Evolutionary conservation across 2,329 filamentous ascomycete species (phyloP), one percentile per base, ranked within the genome.

Genomic region (Xylariaceae sp.): DNA sequence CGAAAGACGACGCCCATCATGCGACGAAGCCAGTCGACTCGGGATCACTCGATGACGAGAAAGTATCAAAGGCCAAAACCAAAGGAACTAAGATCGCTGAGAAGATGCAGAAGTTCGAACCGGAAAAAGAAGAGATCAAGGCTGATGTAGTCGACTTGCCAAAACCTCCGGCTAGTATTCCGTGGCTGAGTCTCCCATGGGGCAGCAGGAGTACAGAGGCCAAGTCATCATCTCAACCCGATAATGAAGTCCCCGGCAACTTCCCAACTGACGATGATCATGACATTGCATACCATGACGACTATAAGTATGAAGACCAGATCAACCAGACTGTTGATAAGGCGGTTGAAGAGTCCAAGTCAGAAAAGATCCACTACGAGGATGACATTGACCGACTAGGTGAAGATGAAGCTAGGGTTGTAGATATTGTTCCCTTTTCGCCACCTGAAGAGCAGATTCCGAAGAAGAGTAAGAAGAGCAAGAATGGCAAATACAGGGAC

Each of bases 71-170:
- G 55, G 82, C 79, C 65, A 84, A 81, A 72, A 35, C 50, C 18
- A 71, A 68, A 59, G 74, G 75, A 60, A 77, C 77, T 62, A 84
- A 80, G 69, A 80, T 85, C 68, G 78, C 82, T 58, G 81, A 85
- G 68, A 80, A 76, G 66, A 76, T 84, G 61, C 83, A 78, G 71
- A 78, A 79, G 35, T 85, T 85, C 67, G 81, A 86, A 71, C 66
- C 76, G 54, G 65, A 71, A 55, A 71, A 75, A 63, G 71, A 73
- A 54, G 66, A 66, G 18, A 65, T 69, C 23, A 66, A 66, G 3
- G 53, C 18, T 15, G 72, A 74, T 55, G 69, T 75, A 35, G 69
- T 73, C 51, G 69, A 73, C 51, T 70, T 72, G 17, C 73, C 78
- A 52, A 73, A 75, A 10, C 23, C 72, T 72, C 52, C 35, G 49